Evolutionary conservation across 2,329 filamentous ascomycete genomes (phyloP), one percentile per base, ranked within the genome.

Genomic region (Cyphellophora attinorum): DNA sequence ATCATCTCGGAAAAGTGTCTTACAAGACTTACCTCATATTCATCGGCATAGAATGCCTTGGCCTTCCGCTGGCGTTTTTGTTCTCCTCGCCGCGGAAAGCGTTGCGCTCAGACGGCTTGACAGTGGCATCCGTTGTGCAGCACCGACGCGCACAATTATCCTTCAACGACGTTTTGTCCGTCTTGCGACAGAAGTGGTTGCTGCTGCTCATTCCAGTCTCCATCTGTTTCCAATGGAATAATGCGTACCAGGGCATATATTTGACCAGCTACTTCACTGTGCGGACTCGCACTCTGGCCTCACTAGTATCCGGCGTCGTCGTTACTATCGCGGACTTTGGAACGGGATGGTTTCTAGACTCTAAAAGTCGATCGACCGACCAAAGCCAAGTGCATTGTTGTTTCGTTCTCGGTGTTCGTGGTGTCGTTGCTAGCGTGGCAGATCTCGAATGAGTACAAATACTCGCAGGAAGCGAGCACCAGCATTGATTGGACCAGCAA

Each of bases 251-350:
- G 14, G 65, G 67, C 5, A 70, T 69, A 12, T 72, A 72, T 44
- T 56, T 71, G 11, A 64, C 67, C 6, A 64, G 60, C 16, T 71
- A 71, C 52, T 70, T 70, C 43, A 67, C 64, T 3, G 67, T 71
- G 2, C 60, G 68, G 2, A 53, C 67, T 0, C 54, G 67, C 3
- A 62, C 66, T 1, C 52, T 72, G 2, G 62, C 61, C 1, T 59
- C 65, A 0, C 43, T 71, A 27, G 58, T 57, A 0, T 66, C 66
- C 0, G 65, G 65, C 5, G 50, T 71, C 15, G 62, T 56, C 1
- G 66, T 65, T 0, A 60, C 62, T 0, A 48, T 51, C 11, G 64
- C 64, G 18, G 67, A 69, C 38, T 53, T 68, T 10, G 59, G 67
- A 32, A 68, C 62, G 64, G 65, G 66, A 2, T 68, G 62, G 61